Base-by-base conservation (phyloP, 495 filamentous ascomycete genomes). In the Pyrenopolyporus hunteri region DNA sequence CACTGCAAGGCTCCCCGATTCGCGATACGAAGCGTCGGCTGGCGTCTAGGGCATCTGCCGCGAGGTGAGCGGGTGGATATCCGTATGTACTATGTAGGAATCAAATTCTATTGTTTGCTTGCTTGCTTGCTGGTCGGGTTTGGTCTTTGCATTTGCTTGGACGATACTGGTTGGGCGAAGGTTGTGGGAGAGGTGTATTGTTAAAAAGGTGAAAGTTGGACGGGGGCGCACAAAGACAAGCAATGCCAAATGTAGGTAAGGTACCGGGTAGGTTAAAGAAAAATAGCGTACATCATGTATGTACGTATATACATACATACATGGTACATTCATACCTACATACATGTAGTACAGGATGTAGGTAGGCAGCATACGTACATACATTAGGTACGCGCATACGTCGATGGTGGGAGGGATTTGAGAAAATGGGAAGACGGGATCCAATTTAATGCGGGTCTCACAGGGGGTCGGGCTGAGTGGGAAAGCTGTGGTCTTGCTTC, bases 401-500 rank as follows among this genome's bases (percentile, higher is more conserved):
- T 44, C 42, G 33, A 62, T 45, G 59, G 51, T 63, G 42, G 44
- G 44, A 36, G 44, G 50, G 43, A 55, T 62, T 42, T 43, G 54
- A 47, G 43, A 44, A 64, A n/a, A n/a, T n/a, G n/a, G n/a, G n/a
- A n/a, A n/a, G n/a, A n/a, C n/a, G n/a, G 59, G 55, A 59, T 59
- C 52, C 29, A 64, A 59, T 59, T 59, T 64, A 59, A 50, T 64
- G 50, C 44, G 61, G 54, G 54, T 55, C 54, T 20, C 37, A 53
- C 54, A 58, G 48, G 61, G n/a, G 61, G 55, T 17, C 9, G 9
- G 4, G 17, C 23, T 43, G 43, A 33, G 43, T 52, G 43, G 35
- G 46, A 45, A 40, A 4, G n/a, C n/a, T n/a, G n/a, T n/a, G n/a
- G n/a, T n/a, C n/a, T n/a, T n/a, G n/a, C n/a, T n/a, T n/a, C n/a